Conservation (phyloP, 2,329 filamentous ascomycete genomes). For the Calonectria pseudoreteaudii region DNA sequence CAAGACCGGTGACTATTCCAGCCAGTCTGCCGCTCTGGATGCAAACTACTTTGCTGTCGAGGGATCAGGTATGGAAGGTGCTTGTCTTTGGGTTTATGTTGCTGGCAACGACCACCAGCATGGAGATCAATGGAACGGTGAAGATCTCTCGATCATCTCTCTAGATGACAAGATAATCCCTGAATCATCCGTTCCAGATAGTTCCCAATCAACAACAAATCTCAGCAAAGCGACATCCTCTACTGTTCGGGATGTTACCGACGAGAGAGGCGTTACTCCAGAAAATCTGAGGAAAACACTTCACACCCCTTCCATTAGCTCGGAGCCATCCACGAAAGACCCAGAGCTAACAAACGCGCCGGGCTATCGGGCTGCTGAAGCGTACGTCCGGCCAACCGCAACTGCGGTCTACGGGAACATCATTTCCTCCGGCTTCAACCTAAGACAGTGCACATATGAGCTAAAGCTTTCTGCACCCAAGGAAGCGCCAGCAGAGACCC, state of each 20-base stretch:
- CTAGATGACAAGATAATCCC: conserved; percentile 79
- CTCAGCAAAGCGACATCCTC: conserved; percentile 39
- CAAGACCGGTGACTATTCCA: conserved; percentile 93
- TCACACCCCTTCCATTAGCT: conserved; percentile 74
- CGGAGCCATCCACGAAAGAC: conserved; percentile 62
- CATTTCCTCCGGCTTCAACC: conserved; percentile 81
- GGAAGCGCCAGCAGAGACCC: conserved; percentile 70
- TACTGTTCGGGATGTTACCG: conserved; percentile 55
- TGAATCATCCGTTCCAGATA: conserved; percentile 61
- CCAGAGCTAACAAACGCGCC: conserved; percentile 71
- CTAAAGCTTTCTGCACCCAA: conserved; percentile 74
- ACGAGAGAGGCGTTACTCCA: conserved; percentile 74
- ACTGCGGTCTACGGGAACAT: conserved; percentile 80
- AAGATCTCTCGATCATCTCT: conserved; percentile 93
- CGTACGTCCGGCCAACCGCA: conserved; percentile 88
- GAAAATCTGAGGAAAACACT: conserved; percentile 81
- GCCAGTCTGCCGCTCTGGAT: conserved; percentile 91
- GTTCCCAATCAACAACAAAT: conserved; percentile 60
- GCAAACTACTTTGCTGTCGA: conserved; percentile 96
- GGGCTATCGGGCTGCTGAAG: conserved; percentile 91
- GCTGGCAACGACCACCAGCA: conserved; percentile 86
- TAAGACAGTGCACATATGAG: conserved; percentile 81
- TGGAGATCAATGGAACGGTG: conserved; percentile 97
- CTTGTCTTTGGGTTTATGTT: conserved; percentile 90
- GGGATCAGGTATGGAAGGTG: conserved; percentile 84